Evolutionary conservation across 2,329 filamentous ascomycete species (phyloP), one percentile per base, ranked within the genome.

Genomic region (Uncinocarpus reesii): DNA sequence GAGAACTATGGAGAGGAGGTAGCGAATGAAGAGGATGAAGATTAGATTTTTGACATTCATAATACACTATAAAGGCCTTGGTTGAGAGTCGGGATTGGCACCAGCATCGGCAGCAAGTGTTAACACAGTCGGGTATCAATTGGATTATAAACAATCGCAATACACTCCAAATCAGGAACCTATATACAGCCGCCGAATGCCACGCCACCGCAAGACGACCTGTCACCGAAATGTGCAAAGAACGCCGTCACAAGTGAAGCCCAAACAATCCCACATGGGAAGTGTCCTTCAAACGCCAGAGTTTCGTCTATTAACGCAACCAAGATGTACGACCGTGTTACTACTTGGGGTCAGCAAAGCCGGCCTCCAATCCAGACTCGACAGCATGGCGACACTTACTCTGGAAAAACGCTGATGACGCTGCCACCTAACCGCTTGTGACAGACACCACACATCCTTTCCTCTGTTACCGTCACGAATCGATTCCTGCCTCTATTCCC

Each of bases 401-500:
- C 85, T 5, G 89, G 86, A 66, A 92, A 76, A 10, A 95, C 89
- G 34, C 89, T 83, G 51, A 96, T 84, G 15, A 95, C 92, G 64
- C 85, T 94, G 1, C 87, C 84, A 1, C 89, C 90, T 55, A 98
- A 77, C 55, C 92, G 75, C 73, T 95, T 96, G 65, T 95, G 84
- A 63, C 92, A 98, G 13, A 94, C 86, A 10, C 84, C 82, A 63
- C 92, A 98, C 47, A 95, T 83, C 44, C 86, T 75, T 61, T 96
- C 90, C 58, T 98, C 90, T 7, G 78, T 80, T 44, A 98, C 81
- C 16, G 87, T 79, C 8, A 95, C 88, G 56, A 86, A 77, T 31
- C 78, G 67, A 57, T 78, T 81, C 58, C 79, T 68, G 1, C 77
- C 77, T 0, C 73, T 74, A 53, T 77, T 75, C 0, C 72, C 72